Evolutionary conservation across 176 grass and related monocot species (phyloP), one percentile per base, ranked within the genome.

Genomic region (Oryza meridionalis): DNA sequence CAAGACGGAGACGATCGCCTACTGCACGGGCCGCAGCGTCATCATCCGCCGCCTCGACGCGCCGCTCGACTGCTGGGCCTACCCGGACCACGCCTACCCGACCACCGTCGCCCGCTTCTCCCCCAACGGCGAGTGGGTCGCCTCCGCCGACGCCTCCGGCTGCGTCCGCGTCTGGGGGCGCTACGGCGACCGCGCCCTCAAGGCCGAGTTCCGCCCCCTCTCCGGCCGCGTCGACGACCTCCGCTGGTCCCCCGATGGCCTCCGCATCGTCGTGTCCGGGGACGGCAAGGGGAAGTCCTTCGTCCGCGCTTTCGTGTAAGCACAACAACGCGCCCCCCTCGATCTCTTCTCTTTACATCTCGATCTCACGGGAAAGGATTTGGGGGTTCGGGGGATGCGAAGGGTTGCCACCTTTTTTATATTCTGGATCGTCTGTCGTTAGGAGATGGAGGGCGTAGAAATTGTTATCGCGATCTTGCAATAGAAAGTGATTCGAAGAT

Each of bases 101-200:
- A 83, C 90, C 73, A 92, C 96, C 45, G 93, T 96, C 46, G 96
- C 96, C 2, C 93, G 96, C 49, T 92, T 99, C 88, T 99, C 93
- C 49, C 96, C 96, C 59, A 99, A 99, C 67, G 89, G 96, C 17
- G 96, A 99, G 89, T 99, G 96, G 96, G 81, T 99, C 67, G 96
- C 96, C 32, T 96, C 96, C 37, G 96, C 91, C 58, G 96, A 99
- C 76, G 88, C 87, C 27, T 99, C 96, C 0, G 96, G 96, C 0
- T 82, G 86, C 72, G 84, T 94, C 79, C 86, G 96, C 69, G 84
- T 99, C 70, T 96, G 96, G 96, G 96, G 96, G 15, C 89, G 89
- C 14, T 44, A 93, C 83, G 96, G 96, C 24, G 96, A 99, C 84
- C 89, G 96, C 59, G 96, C 93, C 9, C 85, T 99, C 42, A 99